Base-by-base conservation (phyloP, 768 basidiomycete species). In the Rubroboletus pulcherrimus region DNA sequence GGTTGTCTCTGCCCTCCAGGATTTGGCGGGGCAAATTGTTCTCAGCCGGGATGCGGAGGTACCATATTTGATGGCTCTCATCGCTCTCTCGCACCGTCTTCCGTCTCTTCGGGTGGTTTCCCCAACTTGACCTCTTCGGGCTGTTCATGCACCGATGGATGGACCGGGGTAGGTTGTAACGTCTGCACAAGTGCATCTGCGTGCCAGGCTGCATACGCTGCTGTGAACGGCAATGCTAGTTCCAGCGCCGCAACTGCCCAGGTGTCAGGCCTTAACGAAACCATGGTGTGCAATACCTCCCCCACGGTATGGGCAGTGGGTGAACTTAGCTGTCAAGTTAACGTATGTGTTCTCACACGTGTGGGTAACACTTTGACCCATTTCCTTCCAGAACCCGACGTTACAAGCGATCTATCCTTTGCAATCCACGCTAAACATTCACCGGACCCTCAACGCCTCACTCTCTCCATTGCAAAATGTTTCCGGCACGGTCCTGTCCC, bases 251-350 rank as follows among this genome's bases (percentile, higher is more conserved):
- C 69, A 12, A 58, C 72, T 15, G 56, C 57, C 21, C 72, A 63
- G 33, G 52, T 56, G 33, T 50, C 63, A 51, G 74, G 75, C 7
- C 68, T 77, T 39, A 90, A 93, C 58, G 70, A 78, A n/a, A 86
- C 86, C 3, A 66, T 95, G 59, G 78, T 82, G 2, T 96, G 93
- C 73, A 92, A 84, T 62, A 80, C 80, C 11, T 62, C 77, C 8
- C 79, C 92, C 0, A 76, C 77, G 46, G 89, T 94, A 9, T 96
- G 80, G 63, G 85, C 93, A 1, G 79, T 87, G 3, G 81, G 91
- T 4, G 84, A 93, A 68, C 84, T 95, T 78, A 90, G 89, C 59
- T 98, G 95, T 72, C 74, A 78, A 52, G 93, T 96, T 12, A 77
- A 82, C 54, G 93, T 93, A 71, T 52, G 87, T 80, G 2, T n/a